Evolutionary conservation across 2,329 filamentous ascomycete species (phyloP).

Genomic region (Colletotrichum sp.): DNA sequence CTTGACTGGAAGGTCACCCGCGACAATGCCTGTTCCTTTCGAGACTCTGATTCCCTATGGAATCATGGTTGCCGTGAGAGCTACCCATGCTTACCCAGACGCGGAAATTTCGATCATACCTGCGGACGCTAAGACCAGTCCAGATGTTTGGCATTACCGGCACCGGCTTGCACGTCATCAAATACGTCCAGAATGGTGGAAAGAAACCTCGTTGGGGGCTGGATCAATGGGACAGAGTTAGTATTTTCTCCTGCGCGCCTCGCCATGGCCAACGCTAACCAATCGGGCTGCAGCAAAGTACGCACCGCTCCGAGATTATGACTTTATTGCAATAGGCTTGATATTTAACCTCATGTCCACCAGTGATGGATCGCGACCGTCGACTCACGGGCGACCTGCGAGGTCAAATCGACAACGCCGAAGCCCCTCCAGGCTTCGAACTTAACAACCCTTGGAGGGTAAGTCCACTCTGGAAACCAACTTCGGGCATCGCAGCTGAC

Average conservation of each 20-base stretch:
- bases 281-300: conserved; percentile 57
- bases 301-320: conserved; percentile 14
- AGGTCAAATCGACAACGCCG: conserved; percentile 61
- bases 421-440: conserved; percentile 65
- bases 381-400: conserved; percentile 64
- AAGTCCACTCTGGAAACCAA: conserved; percentile 29
- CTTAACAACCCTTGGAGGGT: conserved; percentile 70
- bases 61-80: conserved; percentile 63
- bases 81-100: conserved; percentile 28
- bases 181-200: conserved; percentile 63
- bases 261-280: conserved; percentile 29
- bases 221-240: conserved; percentile 68
- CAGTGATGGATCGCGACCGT: conserved; percentile 71
- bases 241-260: conserved; percentile 23
- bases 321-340: not conserved
- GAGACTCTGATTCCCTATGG: conserved; percentile 68
- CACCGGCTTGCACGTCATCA: conserved; percentile 61
- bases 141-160: conserved; percentile 70
- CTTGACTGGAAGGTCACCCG: conserved; percentile 20
- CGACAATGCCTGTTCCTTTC: conserved; percentile 67
- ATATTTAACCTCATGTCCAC: conserved; percentile 9
- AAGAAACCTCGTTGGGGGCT: conserved; percentile 65
- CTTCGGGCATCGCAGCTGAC: conserved; percentile 13
- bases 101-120: not conserved
- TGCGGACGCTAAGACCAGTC: conserved; percentile 26